These are phyloP conservation scores for Zymoseptoria passerinii DNA, from an alignment of 2,329 filamentous ascomycete species.

Conservation along the genomic window DNA sequence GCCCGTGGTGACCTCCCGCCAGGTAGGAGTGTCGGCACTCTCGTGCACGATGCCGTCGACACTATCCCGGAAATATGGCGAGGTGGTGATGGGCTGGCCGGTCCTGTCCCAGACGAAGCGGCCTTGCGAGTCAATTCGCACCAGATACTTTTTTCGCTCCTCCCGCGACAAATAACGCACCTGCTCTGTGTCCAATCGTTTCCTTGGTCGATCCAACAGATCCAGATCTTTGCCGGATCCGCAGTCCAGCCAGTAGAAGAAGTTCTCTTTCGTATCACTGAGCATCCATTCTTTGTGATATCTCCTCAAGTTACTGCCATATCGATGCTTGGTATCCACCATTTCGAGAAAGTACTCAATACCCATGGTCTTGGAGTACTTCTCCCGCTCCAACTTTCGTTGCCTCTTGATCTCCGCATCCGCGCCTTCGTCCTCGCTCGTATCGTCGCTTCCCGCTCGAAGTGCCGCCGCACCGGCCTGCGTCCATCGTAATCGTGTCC, in stretches of 20 bases:
- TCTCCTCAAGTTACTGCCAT: slow-evolving; percentile 69
- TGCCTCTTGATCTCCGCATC: slow-evolving; percentile 28
- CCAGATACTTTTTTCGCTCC: slow-evolving; percentile 72
- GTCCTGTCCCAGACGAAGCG: slow-evolving; percentile 84
- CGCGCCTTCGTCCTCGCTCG: slow-evolving; percentile 32
- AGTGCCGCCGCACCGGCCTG: slow-evolving; percentile 62
- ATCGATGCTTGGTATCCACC: slow-evolving; percentile 65
- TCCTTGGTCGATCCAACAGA: slow-evolving; percentile 62
- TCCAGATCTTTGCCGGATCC: slow-evolving; percentile 66
- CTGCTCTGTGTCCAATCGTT: slow-evolving; percentile 65
- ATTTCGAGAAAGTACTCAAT: slow-evolving; percentile 79
- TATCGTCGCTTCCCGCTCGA: slow-evolving; percentile 62
- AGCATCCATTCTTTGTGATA: slow-evolving; percentile 84
- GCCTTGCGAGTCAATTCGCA: slow-evolving; percentile 65
- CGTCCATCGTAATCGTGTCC: slow-evolving; percentile 61
- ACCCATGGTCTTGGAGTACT: slow-evolving; percentile 70
- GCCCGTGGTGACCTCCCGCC: slow-evolving; percentile 31
- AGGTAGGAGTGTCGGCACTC: slow-evolving; percentile 38
- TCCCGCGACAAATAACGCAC: slow-evolving; percentile 78
- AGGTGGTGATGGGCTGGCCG: slow-evolving; percentile 66
- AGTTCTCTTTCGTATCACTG: slow-evolving; percentile 70
- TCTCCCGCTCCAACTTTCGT: slow-evolving; percentile 50
- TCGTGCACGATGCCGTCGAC: slow-evolving; percentile 52
- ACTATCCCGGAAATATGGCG: slow-evolving; percentile 67
- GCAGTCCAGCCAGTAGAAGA: slow-evolving; percentile 87